Evolutionary conservation across 2,329 filamentous ascomycete species (phyloP), one percentile per base, ranked within the genome.

Genomic region (Claviceps pusilla): DNA sequence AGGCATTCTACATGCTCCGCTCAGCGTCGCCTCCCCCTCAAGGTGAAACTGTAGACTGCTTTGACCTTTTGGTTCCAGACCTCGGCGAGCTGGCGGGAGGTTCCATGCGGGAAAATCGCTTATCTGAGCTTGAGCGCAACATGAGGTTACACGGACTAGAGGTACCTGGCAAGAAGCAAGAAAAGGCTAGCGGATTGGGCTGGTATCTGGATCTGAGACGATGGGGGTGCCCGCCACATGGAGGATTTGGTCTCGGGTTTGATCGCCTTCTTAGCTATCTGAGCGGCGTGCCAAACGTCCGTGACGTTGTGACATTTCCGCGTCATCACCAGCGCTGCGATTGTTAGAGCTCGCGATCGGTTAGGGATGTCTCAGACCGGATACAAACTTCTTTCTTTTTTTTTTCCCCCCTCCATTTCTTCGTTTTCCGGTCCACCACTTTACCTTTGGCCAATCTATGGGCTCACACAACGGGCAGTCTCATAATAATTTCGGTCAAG

Each of bases 161-260:
- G 52, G 63, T 70, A n/a, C 64, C 58, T 50, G 64, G 51, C 51
- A 61, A 64, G 69, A 59, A 56, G 10, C 62, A 63, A n/a, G 51
- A 59, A 29, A 61, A 59, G 49, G 55, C 61, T 24, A 63, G 57
- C 50, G 60, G 64, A 35, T 69, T 95, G 54, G 79, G 84, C 60
- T 96, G 90, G 90, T 96, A 95, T 66, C 74, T 88, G 29, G 89
- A 96, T 67, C 76, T 96, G 57, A 82, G 90, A 57, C 83, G 85
- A 60, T 96, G 89, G 79, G 90, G 90, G n/a, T 90, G 85, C 60
- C 87, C 89, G 54, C 89, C 89, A 41, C 90, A 95, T 63, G 90
- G 90, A 46, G 90, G 90, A 1, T 96, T 95, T 65, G 90, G 90
- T 3, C 68, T 96, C 55, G 90, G 90, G 9, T 94, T 95, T 65